phyloP scores from a whole-genome alignment of 106 monocot species.

The Phalaenopsis aphrodite region DNA sequence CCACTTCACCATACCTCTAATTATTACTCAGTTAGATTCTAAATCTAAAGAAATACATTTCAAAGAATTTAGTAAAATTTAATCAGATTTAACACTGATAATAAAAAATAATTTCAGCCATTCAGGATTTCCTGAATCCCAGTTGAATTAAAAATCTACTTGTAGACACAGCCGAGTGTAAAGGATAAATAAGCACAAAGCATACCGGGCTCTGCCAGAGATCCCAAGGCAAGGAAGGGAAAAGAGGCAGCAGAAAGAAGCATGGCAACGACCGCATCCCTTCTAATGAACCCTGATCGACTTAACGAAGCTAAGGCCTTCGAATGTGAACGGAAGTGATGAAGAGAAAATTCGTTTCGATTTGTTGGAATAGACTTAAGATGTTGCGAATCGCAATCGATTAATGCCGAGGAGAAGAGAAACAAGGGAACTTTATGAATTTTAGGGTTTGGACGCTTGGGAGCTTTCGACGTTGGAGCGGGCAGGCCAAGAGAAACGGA shows the following conservation, averaged over 20 bases:
- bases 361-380: background rate
- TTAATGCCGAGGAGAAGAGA: slow-evolving; percentile 1
- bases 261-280: slow-evolving; percentile 40
- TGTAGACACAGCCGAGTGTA: background rate
- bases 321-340: background rate
- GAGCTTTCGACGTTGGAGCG: background rate
- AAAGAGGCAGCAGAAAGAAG: slow-evolving; percentile 33
- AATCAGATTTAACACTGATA: no score
- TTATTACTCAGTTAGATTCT: no score
- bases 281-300: slow-evolving; percentile 21
- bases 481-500: background rate
- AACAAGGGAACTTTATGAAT: background rate
- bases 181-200: background rate
- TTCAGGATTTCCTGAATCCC: no score
- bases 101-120: no score
- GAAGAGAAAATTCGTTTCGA: background rate
- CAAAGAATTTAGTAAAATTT: no score
- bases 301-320: slow-evolving; percentile 10
- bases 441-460: background rate
- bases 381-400: background rate
- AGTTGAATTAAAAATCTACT: no score
- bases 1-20: no score
- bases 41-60: no score
- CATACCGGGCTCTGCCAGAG: slow-evolving; percentile 40
- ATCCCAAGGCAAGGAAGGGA: slow-evolving; percentile 15